phyloP scores from a whole-genome alignment of 257 asterid genomes.

The Solanum sitiens region DNA sequence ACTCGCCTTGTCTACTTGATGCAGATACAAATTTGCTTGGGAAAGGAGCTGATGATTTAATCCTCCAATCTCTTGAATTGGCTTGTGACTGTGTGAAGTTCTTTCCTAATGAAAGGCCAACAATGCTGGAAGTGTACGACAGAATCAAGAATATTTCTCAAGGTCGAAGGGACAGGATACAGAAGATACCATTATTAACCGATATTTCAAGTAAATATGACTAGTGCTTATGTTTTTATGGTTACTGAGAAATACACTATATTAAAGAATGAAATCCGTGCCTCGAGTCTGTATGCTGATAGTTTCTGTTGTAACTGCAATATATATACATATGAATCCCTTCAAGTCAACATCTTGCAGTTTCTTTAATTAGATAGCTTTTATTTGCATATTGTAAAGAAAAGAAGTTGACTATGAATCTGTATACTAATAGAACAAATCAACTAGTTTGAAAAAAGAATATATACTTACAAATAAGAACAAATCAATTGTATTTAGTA shows the following conservation, averaged over 20 bases:
- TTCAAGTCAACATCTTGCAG: background rate
- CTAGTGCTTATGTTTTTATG: background rate
- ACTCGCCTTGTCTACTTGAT: background rate
- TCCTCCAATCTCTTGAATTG: constrained; percentile 1
- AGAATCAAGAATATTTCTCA: background rate
- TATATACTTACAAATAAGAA: background rate
- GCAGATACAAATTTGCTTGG: background rate
- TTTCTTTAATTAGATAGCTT: background rate
- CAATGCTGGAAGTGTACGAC: constrained; percentile 11
- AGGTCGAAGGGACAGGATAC: background rate
- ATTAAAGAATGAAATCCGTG: background rate
- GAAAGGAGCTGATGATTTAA: constrained; percentile 6
- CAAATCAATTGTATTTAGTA: background rate
- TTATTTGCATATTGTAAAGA: background rate
- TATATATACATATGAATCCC: background rate
- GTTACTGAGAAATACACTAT: background rate
- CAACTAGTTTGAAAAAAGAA: background rate
- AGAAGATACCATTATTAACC: background rate
- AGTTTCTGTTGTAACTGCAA: background rate
- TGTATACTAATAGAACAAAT: background rate
- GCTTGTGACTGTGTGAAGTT: constrained; percentile 12
- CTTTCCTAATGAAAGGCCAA: constrained; percentile 10
- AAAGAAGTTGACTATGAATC: background rate
- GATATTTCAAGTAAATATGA: background rate
- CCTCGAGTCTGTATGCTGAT: background rate